phyloP scores from a whole-genome alignment of 192 early-diverging fungal species.

The Coemansia sp. region DNA sequence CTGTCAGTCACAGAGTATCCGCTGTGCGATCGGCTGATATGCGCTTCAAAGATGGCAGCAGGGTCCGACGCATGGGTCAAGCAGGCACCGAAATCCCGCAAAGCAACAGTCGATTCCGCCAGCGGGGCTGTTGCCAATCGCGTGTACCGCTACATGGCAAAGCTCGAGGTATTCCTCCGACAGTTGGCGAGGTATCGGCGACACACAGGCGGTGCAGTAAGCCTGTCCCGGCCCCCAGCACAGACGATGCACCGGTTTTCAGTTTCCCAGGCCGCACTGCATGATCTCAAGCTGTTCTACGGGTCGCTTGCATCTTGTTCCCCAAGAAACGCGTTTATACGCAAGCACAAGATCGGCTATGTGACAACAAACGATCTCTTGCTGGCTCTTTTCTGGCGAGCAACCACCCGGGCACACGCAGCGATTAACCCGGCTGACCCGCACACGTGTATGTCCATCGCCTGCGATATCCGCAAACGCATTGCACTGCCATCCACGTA shows the following conservation, averaged over 20 bases:
- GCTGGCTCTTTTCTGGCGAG: conserved; percentile 38
- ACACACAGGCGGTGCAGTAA: background rate
- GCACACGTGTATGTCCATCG: conserved; percentile 35
- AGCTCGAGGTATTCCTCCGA: conserved; percentile 9
- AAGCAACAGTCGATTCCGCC: background rate
- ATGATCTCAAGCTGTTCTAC: conserved; percentile 17
- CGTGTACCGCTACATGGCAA: conserved; percentile 7
- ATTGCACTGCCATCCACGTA: conserved; percentile 21
- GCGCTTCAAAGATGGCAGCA: background rate
- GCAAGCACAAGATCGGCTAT: conserved; percentile 10
- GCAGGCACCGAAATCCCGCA: background rate
- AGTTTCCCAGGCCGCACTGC: conserved; percentile 2
- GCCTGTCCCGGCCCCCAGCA: background rate
- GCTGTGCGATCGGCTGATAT: conserved; percentile 6
- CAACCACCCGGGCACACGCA: conserved; percentile 32
- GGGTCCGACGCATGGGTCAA: background rate
- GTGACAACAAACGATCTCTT: conserved; percentile 43
- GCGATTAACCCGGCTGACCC: conserved; percentile 19
- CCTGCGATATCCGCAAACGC: conserved; percentile 38
- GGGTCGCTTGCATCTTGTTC: conserved; percentile 17
- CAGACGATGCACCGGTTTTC: conserved; percentile 13
- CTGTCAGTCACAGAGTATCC: background rate
- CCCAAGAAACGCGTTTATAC: background rate
- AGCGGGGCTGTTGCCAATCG: background rate
- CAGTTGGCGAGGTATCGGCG: background rate